Base-by-base conservation (phyloP, 805 yeast species). In the Wickerhamiella musiphila region DNA sequence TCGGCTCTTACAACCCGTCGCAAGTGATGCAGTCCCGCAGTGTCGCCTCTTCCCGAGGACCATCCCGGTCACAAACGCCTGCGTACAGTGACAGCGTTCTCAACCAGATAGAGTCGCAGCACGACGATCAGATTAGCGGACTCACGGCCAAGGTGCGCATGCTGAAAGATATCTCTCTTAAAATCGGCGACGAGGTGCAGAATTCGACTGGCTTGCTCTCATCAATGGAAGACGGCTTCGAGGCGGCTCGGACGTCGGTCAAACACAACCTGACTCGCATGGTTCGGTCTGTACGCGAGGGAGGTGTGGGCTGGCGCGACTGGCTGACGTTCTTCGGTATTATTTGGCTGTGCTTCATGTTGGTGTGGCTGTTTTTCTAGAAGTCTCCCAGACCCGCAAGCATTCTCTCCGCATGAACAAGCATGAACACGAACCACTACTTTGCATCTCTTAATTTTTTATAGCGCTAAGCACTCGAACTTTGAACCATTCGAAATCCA, bases 171-270 rank as follows among this genome's bases (percentile, higher is more conserved):
- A 51, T 73, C 16, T 62, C 76, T 2, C 29, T 63, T 28, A 63
- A 56, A 41, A 74, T 74, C 66, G 79, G 79, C 11, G 71, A 66
- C 36, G 78, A 74, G 47, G 76, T 74, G 25, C 61, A 66, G 23
- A 64, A 64, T 19, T 63, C 72, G 19, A 62, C 61, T 40, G 52
- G 61, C 32, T 52, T 68, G n/a, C 45, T 69, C 26, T 53, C 52
- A 22, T 51, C 53, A 15, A 44, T 69, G 39, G 63, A 57, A 39
- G 52, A 63, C 23, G 56, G 61, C 12, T 68, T 69, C 45, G 70
- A 64, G 23, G 50, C 51, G 29, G 60, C 73, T 1, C 51, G 67
- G 13, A 45, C 51, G 2, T 56, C 58, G 35, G 60, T 76, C 32
- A 67, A 65, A 38, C 58, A 56, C 29, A 73, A 76, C 3, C 63